Percentiles rank a stretch among this genome's conserved stretches.
phyloP scores from a whole-genome alignment of 225 moss, liverwort and hornwort genomes.

The Ulota crispa region DNA sequence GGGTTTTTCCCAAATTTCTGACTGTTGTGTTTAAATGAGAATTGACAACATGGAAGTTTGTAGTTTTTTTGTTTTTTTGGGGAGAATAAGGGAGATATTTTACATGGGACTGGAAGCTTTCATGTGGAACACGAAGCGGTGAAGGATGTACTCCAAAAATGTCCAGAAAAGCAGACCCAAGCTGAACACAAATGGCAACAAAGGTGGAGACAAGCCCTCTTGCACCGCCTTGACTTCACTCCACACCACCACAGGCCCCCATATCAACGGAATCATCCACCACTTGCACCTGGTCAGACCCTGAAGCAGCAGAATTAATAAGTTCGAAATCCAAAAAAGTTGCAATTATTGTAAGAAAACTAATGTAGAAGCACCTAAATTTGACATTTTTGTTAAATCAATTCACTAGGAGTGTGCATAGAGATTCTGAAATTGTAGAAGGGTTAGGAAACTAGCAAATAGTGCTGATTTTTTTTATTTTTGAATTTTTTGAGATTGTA shows the following conservation, averaged over 20 bases:
- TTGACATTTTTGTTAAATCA: too few species aligned
- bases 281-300: slow-evolving; percentile 71
- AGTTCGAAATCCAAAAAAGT: not conserved
- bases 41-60: too few species aligned
- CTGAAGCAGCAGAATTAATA: slow-evolving; percentile 34
- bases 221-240: slow-evolving; percentile 45
- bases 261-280: slow-evolving; percentile 85
- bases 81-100: not conserved
- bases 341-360: too few species aligned
- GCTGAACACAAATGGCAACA: slow-evolving; percentile 36
- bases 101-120: slow-evolving; percentile 60
- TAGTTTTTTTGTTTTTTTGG: not conserved
- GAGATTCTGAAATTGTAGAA: too few species aligned
- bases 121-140: slow-evolving; percentile 89
- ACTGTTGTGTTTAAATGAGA: too few species aligned
- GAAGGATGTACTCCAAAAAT: slow-evolving; percentile 70
- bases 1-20: too few species aligned
- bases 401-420: too few species aligned
- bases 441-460: too few species aligned
- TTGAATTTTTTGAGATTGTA: too few species aligned
- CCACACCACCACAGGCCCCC: slow-evolving; percentile 74
- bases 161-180: slow-evolving; percentile 66
- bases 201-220: slow-evolving; percentile 41
- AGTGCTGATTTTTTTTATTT: too few species aligned
- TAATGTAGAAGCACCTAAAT: too few species aligned